These are phyloP conservation scores for Isochrysis galbana DNA, from an alignment of 78 protist genomes.

Conservation along the genomic window DNA sequence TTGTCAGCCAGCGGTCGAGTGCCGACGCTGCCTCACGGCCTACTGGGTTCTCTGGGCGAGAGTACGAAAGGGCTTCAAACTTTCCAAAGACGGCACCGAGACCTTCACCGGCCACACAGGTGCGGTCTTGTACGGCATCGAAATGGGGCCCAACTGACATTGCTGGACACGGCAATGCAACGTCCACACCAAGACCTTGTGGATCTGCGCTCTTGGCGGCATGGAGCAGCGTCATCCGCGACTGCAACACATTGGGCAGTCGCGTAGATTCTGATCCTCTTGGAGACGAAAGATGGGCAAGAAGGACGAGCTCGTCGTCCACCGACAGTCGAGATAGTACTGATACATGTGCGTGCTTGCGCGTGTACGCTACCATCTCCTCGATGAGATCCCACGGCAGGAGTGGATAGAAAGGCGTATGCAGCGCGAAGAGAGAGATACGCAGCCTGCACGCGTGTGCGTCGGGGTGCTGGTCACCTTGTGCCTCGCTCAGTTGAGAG, in stretches of 20 bases:
- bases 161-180: neutral
- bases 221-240: neutral
- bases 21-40: neutral
- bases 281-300: neutral
- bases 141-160: neutral
- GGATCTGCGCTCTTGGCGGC: neutral
- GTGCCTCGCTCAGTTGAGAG: neutral
- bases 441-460: conserved; percentile 58
- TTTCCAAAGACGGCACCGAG: neutral
- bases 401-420: neutral
- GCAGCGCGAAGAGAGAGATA: conserved; percentile 32
- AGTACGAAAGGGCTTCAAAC: neutral
- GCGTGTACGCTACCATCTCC: conserved; percentile 30
- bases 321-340: conserved; percentile 39
- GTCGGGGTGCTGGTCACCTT: conserved; percentile 48
- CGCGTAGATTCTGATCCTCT: neutral
- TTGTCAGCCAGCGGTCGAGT: neutral
- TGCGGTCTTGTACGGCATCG: conserved; percentile 31
- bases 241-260: neutral
- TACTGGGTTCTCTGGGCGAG: neutral
- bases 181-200: neutral
- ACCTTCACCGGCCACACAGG: neutral
- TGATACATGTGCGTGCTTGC: conserved; percentile 32
- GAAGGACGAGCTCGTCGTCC: conserved; percentile 45
- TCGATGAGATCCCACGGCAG: conserved; percentile 30